Percentiles rank a stretch among this genome's conserved stretches.
Evolutionary conservation across 2,329 filamentous ascomycete species (phyloP).

Genomic region (Aspergillus caelatus): DNA sequence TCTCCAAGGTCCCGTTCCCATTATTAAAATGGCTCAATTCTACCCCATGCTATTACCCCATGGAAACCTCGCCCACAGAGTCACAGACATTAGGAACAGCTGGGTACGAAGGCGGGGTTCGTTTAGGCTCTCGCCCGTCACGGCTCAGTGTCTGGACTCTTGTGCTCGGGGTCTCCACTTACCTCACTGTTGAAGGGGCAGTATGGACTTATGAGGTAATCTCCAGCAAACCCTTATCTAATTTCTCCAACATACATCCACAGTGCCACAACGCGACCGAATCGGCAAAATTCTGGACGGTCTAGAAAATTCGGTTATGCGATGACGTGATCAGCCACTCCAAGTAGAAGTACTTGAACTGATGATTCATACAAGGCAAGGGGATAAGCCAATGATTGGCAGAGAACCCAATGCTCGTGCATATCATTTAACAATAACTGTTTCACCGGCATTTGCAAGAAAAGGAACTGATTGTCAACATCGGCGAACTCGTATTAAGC

Average conservation of each 20-base stretch:
- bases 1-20: conserved; percentile 11
- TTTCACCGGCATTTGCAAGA: neutral
- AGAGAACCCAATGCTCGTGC: neutral
- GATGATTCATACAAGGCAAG: neutral
- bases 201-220: conserved; percentile 11
- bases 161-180: neutral
- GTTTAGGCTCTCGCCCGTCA: neutral
- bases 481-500: neutral
- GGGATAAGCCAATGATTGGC: neutral
- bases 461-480: neutral
- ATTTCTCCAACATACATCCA: conserved; percentile 1
- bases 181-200: conserved; percentile 4
- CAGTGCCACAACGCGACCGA: conserved; percentile 1
- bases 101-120: neutral
- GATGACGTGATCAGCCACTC: neutral
- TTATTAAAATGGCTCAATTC: conserved; percentile 24
- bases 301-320: conserved; percentile 4
- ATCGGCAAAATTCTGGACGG: neutral
- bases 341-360: neutral
- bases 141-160: neutral
- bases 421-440: neutral
- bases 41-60: conserved; percentile 17
- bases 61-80: conserved; percentile 1
- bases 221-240: neutral
- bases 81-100: neutral